Evolutionary conservation across 2,329 filamentous ascomycete genomes (phyloP).

Genomic region (Zymoseptoria tritici): DNA sequence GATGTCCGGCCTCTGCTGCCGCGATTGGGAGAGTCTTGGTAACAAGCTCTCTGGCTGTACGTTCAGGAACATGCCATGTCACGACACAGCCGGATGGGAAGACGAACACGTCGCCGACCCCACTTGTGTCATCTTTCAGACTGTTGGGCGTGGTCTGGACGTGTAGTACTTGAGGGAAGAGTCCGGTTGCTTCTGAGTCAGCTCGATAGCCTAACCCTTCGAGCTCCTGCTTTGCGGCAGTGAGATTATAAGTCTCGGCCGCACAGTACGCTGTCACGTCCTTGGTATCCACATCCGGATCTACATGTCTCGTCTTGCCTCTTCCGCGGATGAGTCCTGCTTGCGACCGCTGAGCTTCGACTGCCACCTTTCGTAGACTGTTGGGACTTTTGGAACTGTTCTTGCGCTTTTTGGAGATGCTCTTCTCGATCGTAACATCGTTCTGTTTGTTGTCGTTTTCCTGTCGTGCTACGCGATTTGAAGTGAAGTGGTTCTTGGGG

Average conservation of each 20-base stretch:
- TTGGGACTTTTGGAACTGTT: conserved; percentile 45
- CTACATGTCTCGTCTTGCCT: conserved; percentile 38
- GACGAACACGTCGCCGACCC: conserved; percentile 76
- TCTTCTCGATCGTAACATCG: conserved; percentile 4
- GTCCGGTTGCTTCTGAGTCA: conserved; percentile 55
- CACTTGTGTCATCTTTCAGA: conserved; percentile 30
- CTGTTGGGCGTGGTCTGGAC: conserved; percentile 38
- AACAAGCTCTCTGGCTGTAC: conserved; percentile 61
- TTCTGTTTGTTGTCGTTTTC: conserved; percentile 9
- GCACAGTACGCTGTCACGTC: conserved; percentile 58
- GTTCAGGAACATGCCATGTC: conserved; percentile 77
- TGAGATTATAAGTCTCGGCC: conserved; percentile 59
- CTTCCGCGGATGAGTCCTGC: conserved; percentile 43
- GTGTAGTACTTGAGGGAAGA: conserved; percentile 60
- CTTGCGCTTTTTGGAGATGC: conserved; percentile 38
- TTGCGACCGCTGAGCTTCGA: conserved; percentile 65
- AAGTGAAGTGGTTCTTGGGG: conserved; percentile 22
- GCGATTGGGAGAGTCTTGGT: conserved; percentile 67
- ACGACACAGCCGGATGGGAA: conserved; percentile 93
- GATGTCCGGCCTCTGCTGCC: conserved; percentile 61
- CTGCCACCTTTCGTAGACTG: conserved; percentile 75
- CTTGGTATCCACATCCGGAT: conserved; percentile 41
- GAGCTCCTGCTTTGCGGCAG: conserved; percentile 50
- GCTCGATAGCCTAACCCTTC: conserved; percentile 52
- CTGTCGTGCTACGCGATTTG: conserved; percentile 12